Percentiles rank a stretch among this genome's conserved stretches.
These are phyloP conservation scores for Phytopythium cucurbitacearum DNA, from an alignment of 352 stramenopile species.

Conservation along the genomic window DNA sequence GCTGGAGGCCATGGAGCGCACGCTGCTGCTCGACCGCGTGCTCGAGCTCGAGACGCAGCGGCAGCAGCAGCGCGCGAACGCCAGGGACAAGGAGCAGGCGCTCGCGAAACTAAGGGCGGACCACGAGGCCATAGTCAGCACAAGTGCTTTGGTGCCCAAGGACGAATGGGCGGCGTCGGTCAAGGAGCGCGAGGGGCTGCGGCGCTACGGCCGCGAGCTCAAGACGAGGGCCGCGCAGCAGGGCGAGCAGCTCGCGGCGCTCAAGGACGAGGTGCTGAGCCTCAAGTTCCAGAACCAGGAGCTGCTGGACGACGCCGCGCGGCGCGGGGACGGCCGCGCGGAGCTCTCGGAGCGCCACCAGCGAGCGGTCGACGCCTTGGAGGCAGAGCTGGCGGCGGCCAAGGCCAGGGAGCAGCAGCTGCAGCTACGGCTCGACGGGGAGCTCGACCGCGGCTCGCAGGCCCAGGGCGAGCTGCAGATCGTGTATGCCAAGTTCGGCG, in stretches of 20 bases:
- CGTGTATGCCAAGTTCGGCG: constrained; percentile 28
- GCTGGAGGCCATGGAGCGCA: constrained; percentile 47
- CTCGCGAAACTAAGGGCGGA: constrained; percentile 22
- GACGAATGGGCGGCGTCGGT: constrained; percentile 18
- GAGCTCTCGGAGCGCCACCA: constrained; percentile 15
- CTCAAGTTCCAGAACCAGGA: constrained; percentile 23
- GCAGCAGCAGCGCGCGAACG: constrained; percentile 26
- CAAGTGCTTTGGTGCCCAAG: constrained; percentile 17
- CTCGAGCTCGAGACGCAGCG: constrained; percentile 46
- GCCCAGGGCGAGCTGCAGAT: constrained; percentile 29
- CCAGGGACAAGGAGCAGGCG: constrained; percentile 42
- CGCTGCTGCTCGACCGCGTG: constrained; percentile 45
- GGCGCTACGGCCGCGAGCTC: constrained; percentile 14
- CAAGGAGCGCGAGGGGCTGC: constrained; percentile 17
- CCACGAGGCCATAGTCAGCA: constrained; percentile 18
- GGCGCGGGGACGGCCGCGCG: constrained; percentile 16
- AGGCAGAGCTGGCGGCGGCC: constrained; percentile 7
- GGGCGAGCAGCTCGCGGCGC: constrained; percentile 7
- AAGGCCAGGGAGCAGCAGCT: constrained; percentile 14
- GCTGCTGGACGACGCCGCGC: constrained; percentile 20
- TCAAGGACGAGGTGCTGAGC: constrained; percentile 22
- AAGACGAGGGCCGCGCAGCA: constrained; percentile 12
- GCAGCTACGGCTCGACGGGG: constrained; percentile 8
- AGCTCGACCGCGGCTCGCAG: constrained; percentile 1
- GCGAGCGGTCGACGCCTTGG: constrained; percentile 13